These are phyloP conservation scores for Rhodofomes roseus DNA, from an alignment of 1,284 basidiomycete species.

Conservation along the genomic window DNA sequence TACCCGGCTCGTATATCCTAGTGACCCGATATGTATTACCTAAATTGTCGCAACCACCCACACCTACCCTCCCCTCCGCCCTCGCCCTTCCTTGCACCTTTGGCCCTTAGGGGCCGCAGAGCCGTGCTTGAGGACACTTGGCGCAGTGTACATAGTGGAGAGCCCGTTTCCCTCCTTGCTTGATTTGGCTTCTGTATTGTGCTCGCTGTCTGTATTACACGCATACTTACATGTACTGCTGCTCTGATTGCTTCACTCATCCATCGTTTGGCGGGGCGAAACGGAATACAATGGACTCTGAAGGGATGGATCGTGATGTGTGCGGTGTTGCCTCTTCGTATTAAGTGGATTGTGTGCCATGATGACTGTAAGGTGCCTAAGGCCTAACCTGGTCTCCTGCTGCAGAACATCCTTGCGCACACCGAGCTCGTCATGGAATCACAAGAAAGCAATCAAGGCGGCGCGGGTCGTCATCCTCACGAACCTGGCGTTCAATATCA, in stretches of 20 bases:
- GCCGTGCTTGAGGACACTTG: too few relatives aligned
- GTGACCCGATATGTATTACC: neutral
- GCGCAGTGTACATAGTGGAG: neutral
- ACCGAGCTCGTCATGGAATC: too few relatives aligned
- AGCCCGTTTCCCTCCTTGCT: neutral
- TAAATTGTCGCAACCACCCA: neutral
- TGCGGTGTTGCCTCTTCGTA: too few relatives aligned
- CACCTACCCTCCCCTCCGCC: neutral
- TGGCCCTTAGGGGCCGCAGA: too few relatives aligned
- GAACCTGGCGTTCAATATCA: too few relatives aligned
- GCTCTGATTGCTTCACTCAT: neutral
- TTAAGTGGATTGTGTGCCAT: too few relatives aligned
- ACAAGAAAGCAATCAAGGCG: too few relatives aligned
- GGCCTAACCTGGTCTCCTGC: too few relatives aligned
- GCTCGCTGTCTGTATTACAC: neutral
- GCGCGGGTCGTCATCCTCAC: neutral
- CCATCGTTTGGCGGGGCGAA: neutral
- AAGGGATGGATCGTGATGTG: neutral
- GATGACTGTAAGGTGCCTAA: too few relatives aligned
- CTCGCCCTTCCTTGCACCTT: neutral
- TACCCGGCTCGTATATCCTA: neutral
- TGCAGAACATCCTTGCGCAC: too few relatives aligned
- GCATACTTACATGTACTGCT: neutral
- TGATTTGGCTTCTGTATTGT: neutral
- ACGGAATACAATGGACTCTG: neutral